Base-by-base conservation (phyloP, 1,139 yeast genomes). In the Pichia sp. region DNA sequence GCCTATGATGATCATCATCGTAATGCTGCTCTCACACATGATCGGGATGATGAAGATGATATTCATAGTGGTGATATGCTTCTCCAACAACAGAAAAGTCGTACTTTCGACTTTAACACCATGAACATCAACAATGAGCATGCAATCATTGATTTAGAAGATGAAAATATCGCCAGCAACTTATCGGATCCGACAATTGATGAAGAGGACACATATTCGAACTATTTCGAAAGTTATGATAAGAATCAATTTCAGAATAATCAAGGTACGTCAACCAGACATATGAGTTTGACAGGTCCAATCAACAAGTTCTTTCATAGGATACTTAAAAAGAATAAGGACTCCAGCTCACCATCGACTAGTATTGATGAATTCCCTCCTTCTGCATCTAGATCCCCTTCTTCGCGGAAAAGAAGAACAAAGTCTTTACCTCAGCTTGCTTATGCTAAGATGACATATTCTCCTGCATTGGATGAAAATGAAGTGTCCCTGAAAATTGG, bases 341-440 rank as follows among this genome's bases (percentile, higher is more conserved):
- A 12, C 18, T 19, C 7, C n/a, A 14, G 13, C 32, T 18, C 9
- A n/a, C 6, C 27, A 13, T 23, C 24, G 8, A 19, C 17, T 16
- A 18, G 3, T 20, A 4, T 14, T 10, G 12, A 22, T n/a, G 10
- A 9, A 10, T 29, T 27, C 11, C 27, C 17, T 18, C 48, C 53
- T 8, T 45, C 49, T 14, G 39, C 44, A 17, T 4, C 17, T 16
- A 21, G 12, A 13, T 30, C 24, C 14, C 3, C 8, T 4, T 7
- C 4, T 23, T 15, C n/a, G n/a, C 32, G 34, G 16, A 50, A 46
- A 23, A 47, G 45, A 52, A 60, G 87, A 47, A 79, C 86, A 0
- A 75, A 74, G 45, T 78, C 87, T 0, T 59, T 80, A 34, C 88
- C 91, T 1, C 91, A 81, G 52, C 59, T 80, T 30, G 82, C 87